phyloP scores from a whole-genome alignment of 176 grass and related monocot species.

The Guadua angustifolia region DNA sequence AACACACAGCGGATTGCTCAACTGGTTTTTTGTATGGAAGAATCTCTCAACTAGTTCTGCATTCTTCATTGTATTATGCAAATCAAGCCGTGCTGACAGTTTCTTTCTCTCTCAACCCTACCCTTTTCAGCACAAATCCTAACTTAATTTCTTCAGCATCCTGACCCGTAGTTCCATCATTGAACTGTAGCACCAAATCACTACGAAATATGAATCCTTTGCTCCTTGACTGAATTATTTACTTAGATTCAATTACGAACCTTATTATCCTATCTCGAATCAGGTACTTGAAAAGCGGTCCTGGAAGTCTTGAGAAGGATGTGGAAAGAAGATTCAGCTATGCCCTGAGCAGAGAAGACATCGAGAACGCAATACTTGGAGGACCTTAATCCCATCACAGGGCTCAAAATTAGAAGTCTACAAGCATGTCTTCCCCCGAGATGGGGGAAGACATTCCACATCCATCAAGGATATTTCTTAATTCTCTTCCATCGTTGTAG shows the following conservation, averaged over 20 bases:
- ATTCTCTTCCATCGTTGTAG: background rate
- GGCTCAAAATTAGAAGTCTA: background rate
- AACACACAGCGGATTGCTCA: background rate
- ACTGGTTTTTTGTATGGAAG: background rate
- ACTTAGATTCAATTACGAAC: background rate
- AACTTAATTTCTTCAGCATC: background rate
- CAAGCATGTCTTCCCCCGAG: background rate
- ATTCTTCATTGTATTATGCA: background rate
- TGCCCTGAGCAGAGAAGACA: conserved; percentile 92
- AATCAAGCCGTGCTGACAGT: background rate
- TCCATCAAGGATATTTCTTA: background rate
- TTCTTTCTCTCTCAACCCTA: background rate
- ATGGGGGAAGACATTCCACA: background rate
- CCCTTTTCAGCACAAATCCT: background rate
- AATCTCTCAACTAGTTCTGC: conserved; percentile 6
- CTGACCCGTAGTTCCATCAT: background rate
- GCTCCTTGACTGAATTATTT: background rate
- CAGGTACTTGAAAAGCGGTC: conserved; percentile 88
- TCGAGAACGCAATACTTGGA: conserved; percentile 86
- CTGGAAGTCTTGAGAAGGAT: conserved; percentile 90
- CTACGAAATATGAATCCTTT: background rate
- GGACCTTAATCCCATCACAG: conserved; percentile 58
- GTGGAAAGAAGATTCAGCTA: conserved; percentile 93
- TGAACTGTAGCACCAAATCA: background rate
- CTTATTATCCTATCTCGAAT: background rate